phyloP scores from a whole-genome alignment of 345 rosid species.

The Populus ilicifolia region DNA sequence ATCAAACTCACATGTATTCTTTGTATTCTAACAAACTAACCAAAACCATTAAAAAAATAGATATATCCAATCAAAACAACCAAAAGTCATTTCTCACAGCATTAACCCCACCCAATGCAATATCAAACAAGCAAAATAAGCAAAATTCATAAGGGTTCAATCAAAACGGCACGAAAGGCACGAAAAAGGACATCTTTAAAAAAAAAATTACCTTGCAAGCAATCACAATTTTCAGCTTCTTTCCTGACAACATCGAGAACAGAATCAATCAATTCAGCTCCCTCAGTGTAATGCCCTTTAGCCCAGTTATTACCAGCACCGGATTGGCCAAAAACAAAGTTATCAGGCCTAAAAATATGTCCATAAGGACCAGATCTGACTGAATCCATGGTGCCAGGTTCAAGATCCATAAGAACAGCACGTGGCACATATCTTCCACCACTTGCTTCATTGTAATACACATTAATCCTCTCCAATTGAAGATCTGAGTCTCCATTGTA shows the following conservation, averaged over 20 bases:
- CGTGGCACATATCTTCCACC: constrained; percentile 27
- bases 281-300: constrained; percentile 26
- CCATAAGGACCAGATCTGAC: constrained; percentile 27
- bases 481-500: constrained; percentile 19
- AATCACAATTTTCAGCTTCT: constrained; percentile 26
- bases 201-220: constrained; percentile 13
- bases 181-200: background rate
- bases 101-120: background rate
- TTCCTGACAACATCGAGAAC: constrained; percentile 25
- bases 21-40: too few relatives aligned
- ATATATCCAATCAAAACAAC: background rate
- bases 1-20: background rate
- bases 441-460: constrained; percentile 25
- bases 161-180: background rate
- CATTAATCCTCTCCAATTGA: constrained; percentile 22
- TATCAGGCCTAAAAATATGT: constrained; percentile 22
- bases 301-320: constrained; percentile 20
- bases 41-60: too few relatives aligned
- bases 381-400: constrained; percentile 27
- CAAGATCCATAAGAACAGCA: constrained; percentile 30
- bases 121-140: too few relatives aligned
- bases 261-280: constrained; percentile 25
- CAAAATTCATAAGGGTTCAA: too few relatives aligned
- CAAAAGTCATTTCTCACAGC: background rate
- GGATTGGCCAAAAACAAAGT: constrained; percentile 21